A percentile compares a stretch with the other conserved stretches of the same genome.
phyloP scores from a whole-genome alignment of 2,329 filamentous ascomycete genomes.

The Grosmannia clavigera region DNA sequence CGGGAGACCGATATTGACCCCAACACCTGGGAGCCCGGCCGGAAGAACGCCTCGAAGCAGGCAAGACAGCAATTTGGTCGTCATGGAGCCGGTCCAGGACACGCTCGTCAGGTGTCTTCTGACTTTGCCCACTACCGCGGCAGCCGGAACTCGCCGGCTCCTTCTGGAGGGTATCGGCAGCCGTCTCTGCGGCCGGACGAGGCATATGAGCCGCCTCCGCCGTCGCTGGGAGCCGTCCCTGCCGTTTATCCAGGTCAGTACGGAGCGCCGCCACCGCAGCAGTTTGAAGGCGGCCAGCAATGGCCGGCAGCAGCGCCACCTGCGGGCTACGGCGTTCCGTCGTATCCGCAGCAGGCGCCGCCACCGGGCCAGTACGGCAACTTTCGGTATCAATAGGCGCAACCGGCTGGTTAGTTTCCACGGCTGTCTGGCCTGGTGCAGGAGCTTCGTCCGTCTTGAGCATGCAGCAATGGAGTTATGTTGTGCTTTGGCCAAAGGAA shows the following conservation, averaged over 20 bases:
- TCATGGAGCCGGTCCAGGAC: slow-evolving; percentile 14
- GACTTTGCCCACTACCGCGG: slow-evolving; percentile 22
- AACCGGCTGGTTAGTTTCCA: background rate
- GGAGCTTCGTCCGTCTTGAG: background rate
- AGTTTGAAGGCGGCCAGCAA: background rate
- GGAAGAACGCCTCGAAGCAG: slow-evolving; percentile 17
- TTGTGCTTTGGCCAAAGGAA: background rate
- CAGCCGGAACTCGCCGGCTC: slow-evolving; percentile 11
- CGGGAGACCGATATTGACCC: slow-evolving; percentile 52
- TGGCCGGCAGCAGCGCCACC: background rate
- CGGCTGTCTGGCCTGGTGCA: background rate
- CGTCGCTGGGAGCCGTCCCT: slow-evolving; percentile 6
- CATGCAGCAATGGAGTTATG: background rate
- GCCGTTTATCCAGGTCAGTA: background rate
- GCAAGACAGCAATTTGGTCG: background rate
- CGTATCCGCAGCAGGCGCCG: slow-evolving; percentile 2
- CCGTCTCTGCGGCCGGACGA: slow-evolving; percentile 38
- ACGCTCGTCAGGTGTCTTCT: slow-evolving; percentile 26
- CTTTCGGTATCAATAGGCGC: slow-evolving; percentile 10
- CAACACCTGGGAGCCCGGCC: slow-evolving; percentile 34
- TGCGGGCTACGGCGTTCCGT: background rate
- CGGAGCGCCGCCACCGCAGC: slow-evolving; percentile 14
- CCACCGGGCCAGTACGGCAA: slow-evolving; percentile 6
- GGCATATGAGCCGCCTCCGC: slow-evolving; percentile 28
- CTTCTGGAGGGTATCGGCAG: slow-evolving; percentile 33